Conservation (phyloP, 2,329 filamentous ascomycete genomes). For the Cordyceps pruinosa region DNA sequence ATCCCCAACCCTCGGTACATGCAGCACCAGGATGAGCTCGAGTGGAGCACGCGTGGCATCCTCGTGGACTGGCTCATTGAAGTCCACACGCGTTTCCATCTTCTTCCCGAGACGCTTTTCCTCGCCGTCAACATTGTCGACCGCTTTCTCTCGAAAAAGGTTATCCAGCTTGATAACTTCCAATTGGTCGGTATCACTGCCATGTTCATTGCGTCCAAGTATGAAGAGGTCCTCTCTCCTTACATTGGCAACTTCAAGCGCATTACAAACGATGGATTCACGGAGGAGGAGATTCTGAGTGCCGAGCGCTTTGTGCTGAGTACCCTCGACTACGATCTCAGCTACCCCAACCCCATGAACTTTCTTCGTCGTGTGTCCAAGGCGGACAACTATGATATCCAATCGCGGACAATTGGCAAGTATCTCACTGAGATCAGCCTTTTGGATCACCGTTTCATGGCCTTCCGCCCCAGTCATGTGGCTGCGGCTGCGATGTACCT, state of each 20-base stretch:
- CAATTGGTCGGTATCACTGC: constrained; percentile 96
- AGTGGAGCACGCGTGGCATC: constrained; percentile 98
- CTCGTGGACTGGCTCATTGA: constrained; percentile 97
- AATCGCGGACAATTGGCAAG: constrained; percentile 93
- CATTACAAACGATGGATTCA: constrained; percentile 94
- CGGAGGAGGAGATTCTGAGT: constrained; percentile 87
- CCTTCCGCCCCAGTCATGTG: constrained; percentile 80
- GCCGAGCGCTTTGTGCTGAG: constrained; percentile 93
- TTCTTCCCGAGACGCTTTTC: constrained; percentile 94
- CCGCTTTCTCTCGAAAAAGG: constrained; percentile 90
- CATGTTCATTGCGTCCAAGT: constrained; percentile 99
- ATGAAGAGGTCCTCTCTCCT: constrained; percentile 94
- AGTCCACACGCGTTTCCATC: constrained; percentile 92
- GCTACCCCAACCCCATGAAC: constrained; percentile 99
- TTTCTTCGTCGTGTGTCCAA: constrained; percentile 98
- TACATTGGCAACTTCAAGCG: constrained; percentile 96
- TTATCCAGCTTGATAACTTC: constrained; percentile 90
- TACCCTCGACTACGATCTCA: constrained; percentile 91
- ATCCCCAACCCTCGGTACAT: constrained; percentile 92
- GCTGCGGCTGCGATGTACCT: constrained; percentile 94
- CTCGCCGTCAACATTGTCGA: constrained; percentile 97
- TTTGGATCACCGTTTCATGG: constrained; percentile 89
- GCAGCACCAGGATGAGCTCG: constrained; percentile 85
- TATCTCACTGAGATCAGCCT: constrained; percentile 97
- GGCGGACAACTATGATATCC: constrained; percentile 98